Base-by-base conservation (phyloP, 2,329 filamentous ascomycete genomes). In the Rutstroemia sp. region DNA sequence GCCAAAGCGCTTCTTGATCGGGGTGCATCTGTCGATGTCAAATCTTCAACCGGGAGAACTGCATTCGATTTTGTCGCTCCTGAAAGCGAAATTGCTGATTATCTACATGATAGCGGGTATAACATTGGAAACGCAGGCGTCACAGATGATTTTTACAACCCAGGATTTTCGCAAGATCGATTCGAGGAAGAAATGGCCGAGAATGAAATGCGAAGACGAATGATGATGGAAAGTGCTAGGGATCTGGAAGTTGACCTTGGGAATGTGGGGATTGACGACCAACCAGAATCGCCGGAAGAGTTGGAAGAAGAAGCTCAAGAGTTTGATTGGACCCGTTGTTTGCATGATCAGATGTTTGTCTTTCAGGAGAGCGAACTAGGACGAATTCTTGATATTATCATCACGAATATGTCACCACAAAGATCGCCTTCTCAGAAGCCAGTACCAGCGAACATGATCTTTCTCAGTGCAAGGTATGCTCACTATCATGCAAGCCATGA, bases 271-370 rank as follows among this genome's bases (percentile, higher is more conserved):
- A 86, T 99, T 66, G 94, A 99, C 69, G 94, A 99, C 70, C 88
- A 95, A 67, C 90, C 92, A 52, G 94, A 97, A 82, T 78, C 83
- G 18, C 77, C 81, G 16, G 90, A 92, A 58, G 92, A 96, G 54
- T 80, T 91, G 19, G 88, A 90, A 64, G 90, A 95, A 66, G 92
- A 96, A 57, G 83, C 86, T 56, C 92, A 95, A 67, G 94, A 97
- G 62, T 99, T 99, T 67, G 87, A 96, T 59, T 99, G 94, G 94
- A 88, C 88, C 61, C 81, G 88, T 65, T 99, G 94, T 71, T 77
- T 96, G 49, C 90, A 96, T 69, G 94, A 99, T 70, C 94, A 99
- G 71, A 99, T 99, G 94, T 99, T 99, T 70, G 94, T 99, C 39
- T 99, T 99, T 70, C 94, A 99, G 71, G 92, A 97, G 64, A 87